These are phyloP conservation scores for Hondaea fermentalgiana DNA, from an alignment of 108 stramenopile genomes.

Conservation along the genomic window DNA sequence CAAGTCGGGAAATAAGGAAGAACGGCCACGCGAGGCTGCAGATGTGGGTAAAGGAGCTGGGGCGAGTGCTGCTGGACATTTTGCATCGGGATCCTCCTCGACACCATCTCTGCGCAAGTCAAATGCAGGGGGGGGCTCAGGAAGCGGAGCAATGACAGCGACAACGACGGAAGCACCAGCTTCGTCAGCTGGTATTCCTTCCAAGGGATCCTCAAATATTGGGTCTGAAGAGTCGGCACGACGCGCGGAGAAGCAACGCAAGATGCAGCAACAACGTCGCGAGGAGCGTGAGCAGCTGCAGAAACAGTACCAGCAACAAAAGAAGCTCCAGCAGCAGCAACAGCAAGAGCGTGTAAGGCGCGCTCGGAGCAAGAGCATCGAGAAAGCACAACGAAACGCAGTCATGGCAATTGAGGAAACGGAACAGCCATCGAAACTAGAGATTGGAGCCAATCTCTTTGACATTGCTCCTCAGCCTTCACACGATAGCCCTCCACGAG, in stretches of 20 bases:
- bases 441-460: conserved; percentile 2
- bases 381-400: neutral
- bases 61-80: too few species aligned
- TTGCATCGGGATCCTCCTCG: too few species aligned
- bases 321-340: conserved; percentile 1
- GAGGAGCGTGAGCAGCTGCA: conserved; percentile 12
- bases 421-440: neutral
- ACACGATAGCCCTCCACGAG: neutral
- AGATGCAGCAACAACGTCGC: neutral
- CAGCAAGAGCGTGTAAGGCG: neutral
- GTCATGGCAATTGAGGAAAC: neutral
- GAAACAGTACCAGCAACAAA: neutral
- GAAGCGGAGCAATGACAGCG: too few species aligned
- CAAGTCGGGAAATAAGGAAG: too few species aligned
- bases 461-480: neutral
- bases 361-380: neutral
- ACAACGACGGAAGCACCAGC: too few species aligned
- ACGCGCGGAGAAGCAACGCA: neutral
- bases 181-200: too few species aligned
- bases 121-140: too few species aligned
- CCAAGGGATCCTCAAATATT: too few species aligned
- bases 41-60: too few species aligned
- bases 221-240: neutral
- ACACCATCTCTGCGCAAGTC: too few species aligned
- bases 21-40: too few species aligned